phyloP scores from a whole-genome alignment of 495 filamentous ascomycete species.

The Xylaria curta region DNA sequence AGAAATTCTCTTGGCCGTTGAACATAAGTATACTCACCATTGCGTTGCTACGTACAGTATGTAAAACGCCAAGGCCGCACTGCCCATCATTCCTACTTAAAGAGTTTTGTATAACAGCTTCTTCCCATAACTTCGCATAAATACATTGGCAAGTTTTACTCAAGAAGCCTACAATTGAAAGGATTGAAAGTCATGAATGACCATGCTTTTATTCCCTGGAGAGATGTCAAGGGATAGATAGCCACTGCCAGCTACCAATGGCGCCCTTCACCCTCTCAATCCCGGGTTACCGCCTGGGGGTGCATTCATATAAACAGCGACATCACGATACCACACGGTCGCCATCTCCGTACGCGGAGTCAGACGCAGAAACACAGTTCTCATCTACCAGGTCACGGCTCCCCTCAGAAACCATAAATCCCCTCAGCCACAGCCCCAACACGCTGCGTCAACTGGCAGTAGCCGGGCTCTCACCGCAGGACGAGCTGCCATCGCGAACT shows the following conservation, averaged over 20 bases:
- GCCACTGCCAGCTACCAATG: conserved; percentile 25
- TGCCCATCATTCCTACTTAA: neutral
- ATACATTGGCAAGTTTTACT: neutral
- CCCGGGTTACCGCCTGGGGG: conserved; percentile 34
- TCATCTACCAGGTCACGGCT: conserved; percentile 30
- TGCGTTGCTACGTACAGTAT: conserved; percentile 8
- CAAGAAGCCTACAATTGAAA: neutral
- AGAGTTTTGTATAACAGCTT: neutral
- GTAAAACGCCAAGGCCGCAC: neutral
- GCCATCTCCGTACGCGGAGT: conserved; percentile 4
- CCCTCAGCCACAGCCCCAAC: conserved; percentile 49
- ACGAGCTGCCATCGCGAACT: conserved; percentile 44
- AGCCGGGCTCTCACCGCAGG: conserved; percentile 44
- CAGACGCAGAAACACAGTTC: conserved; percentile 20
- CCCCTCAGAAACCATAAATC: conserved; percentile 50
- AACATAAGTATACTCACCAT: neutral
- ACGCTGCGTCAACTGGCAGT: conserved; percentile 48
- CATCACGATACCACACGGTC: neutral
- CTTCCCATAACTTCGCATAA: neutral
- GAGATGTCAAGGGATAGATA: neutral
- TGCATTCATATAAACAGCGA: conserved; percentile 30
- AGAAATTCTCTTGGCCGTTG: neutral
- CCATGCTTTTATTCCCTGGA: too few species aligned
- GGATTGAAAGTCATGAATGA: neutral
- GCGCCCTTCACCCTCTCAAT: conserved; percentile 37